Percentiles rank a stretch among this genome's conserved stretches.
phyloP scores from a whole-genome alignment of 2,329 filamentous ascomycete genomes.

The Grosmannia huntii region DNA sequence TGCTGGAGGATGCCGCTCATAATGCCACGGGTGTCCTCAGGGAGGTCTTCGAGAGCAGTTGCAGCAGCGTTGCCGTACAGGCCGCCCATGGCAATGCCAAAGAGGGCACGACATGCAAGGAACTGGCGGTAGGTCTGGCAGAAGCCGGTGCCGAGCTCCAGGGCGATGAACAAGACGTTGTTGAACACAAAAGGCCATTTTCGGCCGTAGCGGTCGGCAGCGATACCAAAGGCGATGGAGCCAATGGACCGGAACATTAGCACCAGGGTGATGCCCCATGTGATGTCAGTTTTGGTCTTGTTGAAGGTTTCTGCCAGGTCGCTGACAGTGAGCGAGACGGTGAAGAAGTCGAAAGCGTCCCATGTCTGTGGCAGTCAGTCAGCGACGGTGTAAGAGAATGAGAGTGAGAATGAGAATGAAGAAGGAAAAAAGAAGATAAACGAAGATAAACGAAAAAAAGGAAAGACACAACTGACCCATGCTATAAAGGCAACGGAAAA shows the following conservation, averaged over 20 bases:
- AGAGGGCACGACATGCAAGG: constrained; percentile 59
- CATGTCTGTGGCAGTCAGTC: constrained; percentile 32
- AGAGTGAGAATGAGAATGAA: too few species aligned
- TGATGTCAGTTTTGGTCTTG: constrained; percentile 50
- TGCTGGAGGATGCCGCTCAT: constrained; percentile 76
- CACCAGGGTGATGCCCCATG: constrained; percentile 63
- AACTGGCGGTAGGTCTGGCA: constrained; percentile 59
- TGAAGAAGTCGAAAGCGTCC: constrained; percentile 76
- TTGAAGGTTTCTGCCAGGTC: constrained; percentile 47
- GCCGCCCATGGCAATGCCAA: constrained; percentile 71
- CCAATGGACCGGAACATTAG: constrained; percentile 63
- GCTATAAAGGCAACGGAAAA: constrained; percentile 61
- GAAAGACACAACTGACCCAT: constrained; percentile 33
- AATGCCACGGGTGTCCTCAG: constrained; percentile 54
- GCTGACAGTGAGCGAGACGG: constrained; percentile 63
- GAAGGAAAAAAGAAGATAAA: not conserved
- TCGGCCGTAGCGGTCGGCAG: constrained; percentile 66
- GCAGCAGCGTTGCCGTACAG: constrained; percentile 69
- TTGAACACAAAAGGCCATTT: constrained; percentile 78
- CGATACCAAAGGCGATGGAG: constrained; percentile 62
- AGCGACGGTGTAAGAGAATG: too few species aligned
- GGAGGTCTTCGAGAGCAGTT: constrained; percentile 55
- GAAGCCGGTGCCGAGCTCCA: constrained; percentile 63
- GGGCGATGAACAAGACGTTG: constrained; percentile 48
- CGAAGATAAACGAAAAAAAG: not conserved